These are phyloP conservation scores for Ceratocystis destructans DNA, from an alignment of 2,329 filamentous ascomycete species.

Conservation along the genomic window DNA sequence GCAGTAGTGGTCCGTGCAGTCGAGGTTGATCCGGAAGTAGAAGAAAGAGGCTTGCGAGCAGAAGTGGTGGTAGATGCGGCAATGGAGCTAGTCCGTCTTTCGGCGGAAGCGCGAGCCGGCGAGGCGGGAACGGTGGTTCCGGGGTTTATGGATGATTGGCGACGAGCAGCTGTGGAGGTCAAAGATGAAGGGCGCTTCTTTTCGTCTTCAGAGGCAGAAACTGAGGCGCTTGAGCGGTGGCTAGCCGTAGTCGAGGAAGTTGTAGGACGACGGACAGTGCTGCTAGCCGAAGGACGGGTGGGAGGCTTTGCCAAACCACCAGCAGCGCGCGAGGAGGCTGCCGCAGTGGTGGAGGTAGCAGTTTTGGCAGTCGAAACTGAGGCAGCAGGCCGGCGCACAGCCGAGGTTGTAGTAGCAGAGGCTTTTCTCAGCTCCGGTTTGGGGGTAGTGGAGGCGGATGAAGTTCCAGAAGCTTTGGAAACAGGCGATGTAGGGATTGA, in stretches of 20 bases:
- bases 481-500: constrained; percentile 26
- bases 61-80: constrained; percentile 26
- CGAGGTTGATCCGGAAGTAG: constrained; percentile 7
- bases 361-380: constrained; percentile 24
- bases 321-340: constrained; percentile 24
- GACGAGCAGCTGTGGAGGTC: constrained; percentile 25
- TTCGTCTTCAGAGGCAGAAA: constrained; percentile 39
- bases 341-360: constrained; percentile 22
- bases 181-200: constrained; percentile 27
- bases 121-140: constrained; percentile 23
- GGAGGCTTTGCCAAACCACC: constrained; percentile 36
- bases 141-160: constrained; percentile 25
- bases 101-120: constrained; percentile 26
- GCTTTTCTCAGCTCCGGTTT: constrained; percentile 28
- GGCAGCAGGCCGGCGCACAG: constrained; percentile 27
- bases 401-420: constrained; percentile 25
- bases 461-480: constrained; percentile 24
- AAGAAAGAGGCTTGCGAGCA: constrained; percentile 16
- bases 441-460: constrained; percentile 19
- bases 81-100: constrained; percentile 26
- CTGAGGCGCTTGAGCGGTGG: constrained; percentile 35
- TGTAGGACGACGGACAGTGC: constrained; percentile 26
- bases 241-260: constrained; percentile 28
- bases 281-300: constrained; percentile 32
- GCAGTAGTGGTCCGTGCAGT: constrained; percentile 7